Conservation (phyloP, 805 yeast genomes). For the Lipomyces chichibuensis region DNA sequence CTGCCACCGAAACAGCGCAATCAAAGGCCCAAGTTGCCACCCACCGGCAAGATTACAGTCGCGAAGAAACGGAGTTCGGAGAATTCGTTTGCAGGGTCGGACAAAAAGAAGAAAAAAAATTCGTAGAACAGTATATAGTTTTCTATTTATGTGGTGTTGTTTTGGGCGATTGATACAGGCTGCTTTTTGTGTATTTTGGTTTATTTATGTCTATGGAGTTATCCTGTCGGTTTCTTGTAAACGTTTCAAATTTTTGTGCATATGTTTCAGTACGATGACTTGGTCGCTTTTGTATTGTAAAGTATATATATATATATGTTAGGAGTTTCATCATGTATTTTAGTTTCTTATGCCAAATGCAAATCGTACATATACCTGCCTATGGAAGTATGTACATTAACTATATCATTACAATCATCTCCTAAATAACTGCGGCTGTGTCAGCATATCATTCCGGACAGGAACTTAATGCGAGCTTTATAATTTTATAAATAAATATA, state of each 20-base stretch:
- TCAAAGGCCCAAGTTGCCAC: slow-evolving; percentile 79
- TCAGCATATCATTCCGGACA: background rate
- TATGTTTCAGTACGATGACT: background rate
- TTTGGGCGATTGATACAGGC: background rate
- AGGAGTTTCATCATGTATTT: background rate
- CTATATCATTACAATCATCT: background rate
- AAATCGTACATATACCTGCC: background rate
- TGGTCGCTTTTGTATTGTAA: background rate
- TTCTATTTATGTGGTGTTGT: background rate
- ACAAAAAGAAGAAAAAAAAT: slow-evolving; percentile 18
- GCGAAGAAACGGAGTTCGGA: slow-evolving; percentile 65
- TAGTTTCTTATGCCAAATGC: slow-evolving; percentile 1
- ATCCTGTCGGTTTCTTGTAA: slow-evolving; percentile 1
- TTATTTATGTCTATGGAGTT: slow-evolving; percentile 6
- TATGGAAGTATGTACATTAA: background rate
- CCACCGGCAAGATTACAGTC: slow-evolving; percentile 79
- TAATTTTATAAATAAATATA: slow-evolving; percentile 44
- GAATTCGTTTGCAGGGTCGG: slow-evolving; percentile 48
- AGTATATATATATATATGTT: background rate
- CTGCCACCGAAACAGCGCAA: slow-evolving; percentile 77
- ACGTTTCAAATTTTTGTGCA: background rate
- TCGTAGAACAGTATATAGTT: background rate
- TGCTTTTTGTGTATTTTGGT: slow-evolving; percentile 9
- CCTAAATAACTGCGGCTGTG: background rate
- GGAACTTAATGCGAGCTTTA: slow-evolving; percentile 7